A percentile compares a stretch with the other conserved stretches of the same genome.
phyloP scores from a whole-genome alignment of 257 asterid species.

The Salvia miltiorrhiza region DNA sequence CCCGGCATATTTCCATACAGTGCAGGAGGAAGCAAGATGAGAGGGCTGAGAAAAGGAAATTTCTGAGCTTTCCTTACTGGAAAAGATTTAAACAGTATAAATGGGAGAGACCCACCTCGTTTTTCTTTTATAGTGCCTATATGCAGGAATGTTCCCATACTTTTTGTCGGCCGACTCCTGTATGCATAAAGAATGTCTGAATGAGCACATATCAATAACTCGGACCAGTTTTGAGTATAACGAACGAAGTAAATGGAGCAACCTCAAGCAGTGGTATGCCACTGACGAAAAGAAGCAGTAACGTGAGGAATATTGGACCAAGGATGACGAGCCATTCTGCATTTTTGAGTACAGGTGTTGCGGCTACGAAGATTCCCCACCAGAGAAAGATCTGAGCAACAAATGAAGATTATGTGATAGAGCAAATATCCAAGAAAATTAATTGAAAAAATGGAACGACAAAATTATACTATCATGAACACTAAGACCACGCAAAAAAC shows the following conservation, averaged over 20 bases:
- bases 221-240: background rate
- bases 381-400: slow-evolving; percentile 75
- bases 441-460: background rate
- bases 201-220: background rate
- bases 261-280: slow-evolving; percentile 97
- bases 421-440: background rate
- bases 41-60: slow-evolving; percentile 68
- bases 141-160: slow-evolving; percentile 54
- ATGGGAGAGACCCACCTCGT: slow-evolving; percentile 56
- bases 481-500: background rate
- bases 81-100: background rate
- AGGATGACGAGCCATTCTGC: slow-evolving; percentile 86
- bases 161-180: slow-evolving; percentile 89
- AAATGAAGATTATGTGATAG: background rate
- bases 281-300: slow-evolving; percentile 80
- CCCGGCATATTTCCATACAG: slow-evolving; percentile 63
- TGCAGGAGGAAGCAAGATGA: slow-evolving; percentile 83
- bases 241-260: background rate
- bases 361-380: slow-evolving; percentile 96
- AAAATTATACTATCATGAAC: background rate
- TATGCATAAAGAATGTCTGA: slow-evolving; percentile 4
- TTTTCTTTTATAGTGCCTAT: slow-evolving; percentile 62
- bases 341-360: slow-evolving; percentile 72
- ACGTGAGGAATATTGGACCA: slow-evolving; percentile 76
- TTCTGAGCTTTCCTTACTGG: background rate